Base-by-base conservation (phyloP, 805 yeast genomes). In the Dipodascus albidus region DNA sequence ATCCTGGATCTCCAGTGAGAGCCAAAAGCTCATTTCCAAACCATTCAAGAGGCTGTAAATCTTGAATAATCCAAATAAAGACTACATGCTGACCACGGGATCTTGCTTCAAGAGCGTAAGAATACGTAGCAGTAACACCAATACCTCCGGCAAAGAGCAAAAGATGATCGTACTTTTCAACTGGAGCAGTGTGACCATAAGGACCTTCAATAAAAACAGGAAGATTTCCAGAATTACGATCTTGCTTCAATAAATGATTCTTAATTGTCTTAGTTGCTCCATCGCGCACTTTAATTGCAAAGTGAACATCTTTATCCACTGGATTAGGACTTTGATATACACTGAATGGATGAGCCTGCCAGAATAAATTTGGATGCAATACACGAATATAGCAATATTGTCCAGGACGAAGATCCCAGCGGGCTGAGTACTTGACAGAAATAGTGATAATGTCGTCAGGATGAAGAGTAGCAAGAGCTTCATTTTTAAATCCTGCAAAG, bases 291-390 rank as follows among this genome's bases (percentile, higher is more conserved):
- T 52, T 48, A 17, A 11, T 53, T 48, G 50, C 54, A 54, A 27
- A 60, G 42, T n/a, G 44, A 15, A 50, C 48, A 8, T 56, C 56
- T 2, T 56, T 42, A 23, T 55, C 54, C 1, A 49, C 57, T 8
- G 56, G 54, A 4, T 49, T 48, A 2, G 59, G 59, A 14, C 58
- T 52, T 23, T 53, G 50, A 22, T 53, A 52, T 6, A 67, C 53
- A 1, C 90, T 82, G 67, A 86, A 84, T 2, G 91, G 91, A 64
- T 85, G 89, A 2, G 84, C 77, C 64, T 84, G 87, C 81, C 83
- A 82, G 64, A 82, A 80, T 41, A 74, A 67, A 1, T 67, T 62
- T 20, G 76, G 72, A 48, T 77, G 69, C 54, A 82, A 57, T 64
- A 84, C 80, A 66, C 81, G 76, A 41, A 86, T 67, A 60, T 72